Base-by-base conservation (phyloP, 306 rosid species). In the Elaeagnus macrophylla region DNA sequence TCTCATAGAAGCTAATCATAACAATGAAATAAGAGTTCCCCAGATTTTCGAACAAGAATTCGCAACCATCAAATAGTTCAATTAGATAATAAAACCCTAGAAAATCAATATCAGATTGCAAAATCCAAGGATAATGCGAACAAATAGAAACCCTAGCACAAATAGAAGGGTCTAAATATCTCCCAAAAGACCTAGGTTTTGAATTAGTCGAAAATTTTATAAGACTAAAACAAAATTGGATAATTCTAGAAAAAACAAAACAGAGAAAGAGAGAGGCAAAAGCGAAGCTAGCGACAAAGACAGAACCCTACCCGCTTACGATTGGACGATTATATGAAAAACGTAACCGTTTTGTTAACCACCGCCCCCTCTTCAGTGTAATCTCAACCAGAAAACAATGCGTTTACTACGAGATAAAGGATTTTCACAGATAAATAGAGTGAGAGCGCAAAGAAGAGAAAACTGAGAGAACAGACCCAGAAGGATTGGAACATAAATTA, bases 261-360 rank as follows among this genome's bases (percentile, higher is more conserved):
- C 41, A 67, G 57, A 54, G 56, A 46, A 43, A 47, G 39, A 39
- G 18, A 41, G 52, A 47, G 37, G 47, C 49, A 37, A 45, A 55
- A 56, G 47, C 54, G 49, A 43, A 65, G 7, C 38, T 10, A 44
- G 49, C 18, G 18, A 64, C 47, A 45, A 12, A 54, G 46, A 61
- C 36, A 42, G 64, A 59, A 82, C 94, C 94, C 94, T 82, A 88
- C 77, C 70, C 70, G 66, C 60, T 55, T 25, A 71, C 55, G 72
- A 73, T 66, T 58, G 83, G 32, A 54, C 57, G 72, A 72, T 60
- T 65, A 66, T 13, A 44, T 51, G 53, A 80, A 67, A 25, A 25
- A 25, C 83, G 81, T 55, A 83, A 72, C 73, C 86, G 89, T 56
- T 72, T 70, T 52, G 48, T 66, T 69, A 77, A 75, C 80, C 71